Evolutionary conservation across 352 stramenopile genomes (phyloP).

Genomic region (Phytophthora megakarya): DNA sequence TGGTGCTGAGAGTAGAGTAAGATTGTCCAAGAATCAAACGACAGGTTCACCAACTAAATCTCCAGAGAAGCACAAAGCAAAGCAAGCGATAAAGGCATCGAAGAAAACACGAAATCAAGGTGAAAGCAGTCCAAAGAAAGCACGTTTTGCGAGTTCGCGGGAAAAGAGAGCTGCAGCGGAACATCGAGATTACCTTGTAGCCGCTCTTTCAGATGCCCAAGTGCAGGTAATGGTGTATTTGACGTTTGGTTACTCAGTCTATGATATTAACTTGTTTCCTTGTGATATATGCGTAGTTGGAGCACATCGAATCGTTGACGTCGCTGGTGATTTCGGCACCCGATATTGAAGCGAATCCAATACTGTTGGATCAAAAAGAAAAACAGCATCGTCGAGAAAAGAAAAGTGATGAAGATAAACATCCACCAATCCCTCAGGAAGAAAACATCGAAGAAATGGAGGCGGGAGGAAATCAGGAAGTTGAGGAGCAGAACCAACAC

Average conservation of each 20-base stretch:
- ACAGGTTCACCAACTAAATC: constrained; percentile 12
- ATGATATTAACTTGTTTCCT: background rate
- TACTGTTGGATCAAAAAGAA: constrained; percentile 1
- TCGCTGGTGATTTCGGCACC: constrained; percentile 38
- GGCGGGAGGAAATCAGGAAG: background rate
- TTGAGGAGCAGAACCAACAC: background rate
- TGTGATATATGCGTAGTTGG: constrained; percentile 31
- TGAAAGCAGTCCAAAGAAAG: constrained; percentile 1
- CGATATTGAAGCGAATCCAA: constrained; percentile 1
- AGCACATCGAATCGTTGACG: constrained; percentile 56
- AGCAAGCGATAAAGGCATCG: constrained; percentile 25
- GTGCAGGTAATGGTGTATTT: constrained; percentile 42
- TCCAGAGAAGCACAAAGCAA: background rate
- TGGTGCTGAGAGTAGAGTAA: background rate
- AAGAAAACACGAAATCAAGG: constrained; percentile 15
- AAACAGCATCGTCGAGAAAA: background rate
- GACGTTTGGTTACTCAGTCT: background rate
- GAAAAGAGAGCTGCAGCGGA: constrained; percentile 58
- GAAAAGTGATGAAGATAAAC: background rate
- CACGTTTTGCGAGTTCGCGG: constrained; percentile 53
- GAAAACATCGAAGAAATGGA: background rate
- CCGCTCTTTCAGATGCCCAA: constrained; percentile 62
- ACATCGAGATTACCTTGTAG: constrained; percentile 68
- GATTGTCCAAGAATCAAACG: constrained; percentile 17
- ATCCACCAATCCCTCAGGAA: background rate